Evolutionary conservation across 2,329 filamentous ascomycete genomes (phyloP), one percentile per base, ranked within the genome.

Genomic region (Trichoderma harzianum): DNA sequence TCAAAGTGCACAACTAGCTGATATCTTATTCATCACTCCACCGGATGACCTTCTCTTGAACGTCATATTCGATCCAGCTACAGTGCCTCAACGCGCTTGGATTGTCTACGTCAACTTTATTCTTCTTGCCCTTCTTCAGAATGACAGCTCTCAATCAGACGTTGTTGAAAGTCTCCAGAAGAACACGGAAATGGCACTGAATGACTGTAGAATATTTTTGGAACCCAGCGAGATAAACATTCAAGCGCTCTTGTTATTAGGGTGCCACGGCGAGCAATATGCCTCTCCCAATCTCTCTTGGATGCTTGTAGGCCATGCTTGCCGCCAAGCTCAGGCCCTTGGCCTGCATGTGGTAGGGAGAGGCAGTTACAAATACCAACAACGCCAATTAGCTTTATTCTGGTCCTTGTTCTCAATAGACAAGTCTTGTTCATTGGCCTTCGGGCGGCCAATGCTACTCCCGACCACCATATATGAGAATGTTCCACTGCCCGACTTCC

Each of bases 291-390:
- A 70, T 30, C 32, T 70, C 6, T 70, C 69, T 7, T 70, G 69
- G 69, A 65, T 70, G 69, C 69, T 70, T n/a, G 61, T 70, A 12
- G 69, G 69, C 12, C 69, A 70, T 58, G 69, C 69, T 12, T 70
- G 69, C 21, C 69, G 61, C 11, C 69, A 70, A 58, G 69, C 63
- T 36, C 60, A 70, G 60, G 69, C 58, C 18, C 28, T 65, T 26
- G 51, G 58, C 7, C 3, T 58, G 8, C 36, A 57, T 3, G 16
- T 1, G 5, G 7, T 24, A 1, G 55, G 53, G 14, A 32, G 21
- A 24, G 63, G 30, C 47, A 6, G 3, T n/a, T 65, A 64, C 21
- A 12, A 8, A 43, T 36, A 47, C 18, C 69, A 64, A 16, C 69
- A 71, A 11, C 69, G 69, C 21, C 61, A 62, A 36, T 16, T 71